Evolutionary conservation across 345 rosid genomes (phyloP), one percentile per base, ranked within the genome.

Genomic region (Ceriops decandra): DNA sequence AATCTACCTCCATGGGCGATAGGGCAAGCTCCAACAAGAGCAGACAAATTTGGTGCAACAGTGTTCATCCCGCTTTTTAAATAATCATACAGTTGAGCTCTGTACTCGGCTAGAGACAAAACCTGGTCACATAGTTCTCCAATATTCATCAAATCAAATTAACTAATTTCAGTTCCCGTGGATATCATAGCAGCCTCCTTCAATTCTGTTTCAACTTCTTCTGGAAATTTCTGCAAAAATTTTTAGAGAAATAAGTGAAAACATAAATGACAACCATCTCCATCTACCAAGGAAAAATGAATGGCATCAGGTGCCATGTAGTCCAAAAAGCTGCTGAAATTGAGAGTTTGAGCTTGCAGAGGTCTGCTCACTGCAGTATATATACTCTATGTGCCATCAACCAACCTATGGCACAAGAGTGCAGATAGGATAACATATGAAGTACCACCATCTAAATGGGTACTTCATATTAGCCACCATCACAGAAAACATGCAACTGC

Each of bases 1-100:
- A 91, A 85, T 79, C 98, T 92, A 60, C 97, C 99, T 0, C 96
- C 99, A 63, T 95, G 97, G 22, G 97, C 96, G 26, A 95, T 95
- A 11, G 91, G 85, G 26, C 26, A 24, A 24, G 26, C 26, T 24
- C 26, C 26, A 24, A 24, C 26, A 24, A 24, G 1, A 24, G 26
- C 26, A 24, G 26, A 0, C 26, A 0, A 24, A 24, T 24, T 24
- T 24, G 26, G 26, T 24, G 26, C 26, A 24, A 24, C 26, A 24
- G 26, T 24, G 26, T 24, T 24, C 26, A 24, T 24, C 26, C 26
- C 26, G 26, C 26, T 24, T 24, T 24, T 24, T 24, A 24, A 24
- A 24, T 24, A 0, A 24, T 24, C 26, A 24, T 87, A 91, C 28
- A 91, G 85, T 57, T 88, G 97, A 58, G 92, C 97, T 81, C 97